These are phyloP conservation scores for Penicillium thymicola DNA, from an alignment of 2,329 filamentous ascomycete species.

Conservation along the genomic window DNA sequence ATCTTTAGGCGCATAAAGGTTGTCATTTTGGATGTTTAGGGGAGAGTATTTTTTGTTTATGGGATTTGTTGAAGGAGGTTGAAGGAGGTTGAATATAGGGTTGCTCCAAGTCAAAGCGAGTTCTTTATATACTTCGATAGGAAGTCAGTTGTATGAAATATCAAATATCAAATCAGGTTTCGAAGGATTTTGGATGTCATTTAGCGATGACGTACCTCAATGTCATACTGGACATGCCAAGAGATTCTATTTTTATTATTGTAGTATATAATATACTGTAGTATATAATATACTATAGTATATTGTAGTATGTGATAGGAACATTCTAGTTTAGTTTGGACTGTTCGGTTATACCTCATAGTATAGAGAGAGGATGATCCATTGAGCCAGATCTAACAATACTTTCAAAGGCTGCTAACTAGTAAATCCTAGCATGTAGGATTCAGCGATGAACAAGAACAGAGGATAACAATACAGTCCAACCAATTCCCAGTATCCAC, in stretches of 20 bases:
- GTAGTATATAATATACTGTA: too few relatives aligned
- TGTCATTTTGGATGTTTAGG: background rate
- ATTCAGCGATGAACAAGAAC: background rate
- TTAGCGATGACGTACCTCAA: constrained; percentile 1
- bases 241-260: background rate
- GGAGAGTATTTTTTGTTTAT: background rate
- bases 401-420: background rate
- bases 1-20: background rate
- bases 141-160: background rate
- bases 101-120: background rate
- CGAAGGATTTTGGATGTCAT: background rate
- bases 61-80: background rate
- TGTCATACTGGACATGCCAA: constrained; percentile 8
- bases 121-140: background rate
- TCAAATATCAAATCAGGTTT: constrained; percentile 1
- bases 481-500: background rate
- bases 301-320: too few relatives aligned
- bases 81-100: background rate
- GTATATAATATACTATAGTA: too few relatives aligned
- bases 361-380: background rate
- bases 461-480: background rate
- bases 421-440: background rate
- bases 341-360: background rate
- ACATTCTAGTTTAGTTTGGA: too few relatives aligned
- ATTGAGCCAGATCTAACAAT: background rate